Evolutionary conservation across 495 filamentous ascomycete species (phyloP).

Genomic region (Podospora comata): DNA sequence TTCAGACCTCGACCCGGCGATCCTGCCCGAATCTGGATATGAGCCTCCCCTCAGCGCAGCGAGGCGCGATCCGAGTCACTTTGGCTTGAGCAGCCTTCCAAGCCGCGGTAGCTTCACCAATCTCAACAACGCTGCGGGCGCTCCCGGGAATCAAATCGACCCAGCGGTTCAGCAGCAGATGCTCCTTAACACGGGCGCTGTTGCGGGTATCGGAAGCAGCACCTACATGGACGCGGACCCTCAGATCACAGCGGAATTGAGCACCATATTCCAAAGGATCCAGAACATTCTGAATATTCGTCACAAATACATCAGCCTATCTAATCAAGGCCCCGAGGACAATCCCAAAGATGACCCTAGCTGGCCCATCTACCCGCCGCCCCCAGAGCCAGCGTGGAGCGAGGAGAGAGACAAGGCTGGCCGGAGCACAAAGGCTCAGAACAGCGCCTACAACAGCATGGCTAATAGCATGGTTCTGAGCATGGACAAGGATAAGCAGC

Average conservation of each 20-base stretch:
- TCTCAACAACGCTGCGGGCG: constrained; percentile 11
- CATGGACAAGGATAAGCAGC: constrained; percentile 38
- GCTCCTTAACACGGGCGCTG: constrained; percentile 27
- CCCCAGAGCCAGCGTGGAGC: constrained; percentile 86
- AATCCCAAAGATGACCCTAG: constrained; percentile 81
- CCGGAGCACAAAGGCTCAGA: constrained; percentile 34
- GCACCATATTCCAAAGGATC: constrained; percentile 81
- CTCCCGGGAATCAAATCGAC: constrained; percentile 32
- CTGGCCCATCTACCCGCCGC: constrained; percentile 89
- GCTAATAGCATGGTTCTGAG: constrained; percentile 54
- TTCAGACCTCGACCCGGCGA: constrained; percentile 16
- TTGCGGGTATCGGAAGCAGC: constrained; percentile 34
- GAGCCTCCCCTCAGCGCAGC: constrained; percentile 7
- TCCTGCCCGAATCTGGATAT: constrained; percentile 15
- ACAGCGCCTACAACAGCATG: constrained; percentile 49
- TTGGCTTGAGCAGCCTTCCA: constrained; percentile 14
- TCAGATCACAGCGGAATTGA: constrained; percentile 75
- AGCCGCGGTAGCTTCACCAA: constrained; percentile 22
- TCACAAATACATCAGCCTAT: constrained; percentile 84
- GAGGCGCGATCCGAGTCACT: constrained; percentile 21
- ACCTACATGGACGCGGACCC: constrained; percentile 58
- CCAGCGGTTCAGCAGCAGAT: constrained; percentile 29
- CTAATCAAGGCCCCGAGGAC: constrained; percentile 71
- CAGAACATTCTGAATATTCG: constrained; percentile 79
- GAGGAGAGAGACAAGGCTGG: constrained; percentile 56